Percentiles rank a stretch among this genome's conserved stretches.
phyloP scores from a whole-genome alignment of 345 rosid species.

The Turritis glabra region DNA sequence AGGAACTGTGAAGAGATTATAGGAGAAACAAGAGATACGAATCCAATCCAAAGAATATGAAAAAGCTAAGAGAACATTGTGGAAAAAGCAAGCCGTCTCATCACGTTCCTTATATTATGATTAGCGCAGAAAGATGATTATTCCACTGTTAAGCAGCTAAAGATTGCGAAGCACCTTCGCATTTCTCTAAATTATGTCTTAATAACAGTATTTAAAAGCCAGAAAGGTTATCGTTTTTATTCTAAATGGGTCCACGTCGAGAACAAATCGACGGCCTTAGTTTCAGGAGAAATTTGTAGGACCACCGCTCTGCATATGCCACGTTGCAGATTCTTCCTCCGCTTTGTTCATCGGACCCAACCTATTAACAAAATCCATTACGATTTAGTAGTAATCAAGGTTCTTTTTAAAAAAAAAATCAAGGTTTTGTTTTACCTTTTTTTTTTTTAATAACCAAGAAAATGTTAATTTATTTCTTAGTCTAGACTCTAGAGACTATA shows the following conservation, averaged over 20 bases:
- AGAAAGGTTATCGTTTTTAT: constrained; percentile 29
- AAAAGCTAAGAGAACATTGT: constrained; percentile 18
- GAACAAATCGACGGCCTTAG: constrained; percentile 37
- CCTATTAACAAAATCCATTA: background rate
- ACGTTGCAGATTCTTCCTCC: constrained; percentile 33
- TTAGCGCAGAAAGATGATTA: constrained; percentile 43
- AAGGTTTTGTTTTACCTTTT: too few relatives aligned
- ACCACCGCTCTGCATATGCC: constrained; percentile 20
- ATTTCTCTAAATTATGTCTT: background rate
- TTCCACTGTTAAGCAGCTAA: constrained; percentile 29
- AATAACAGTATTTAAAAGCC: background rate
- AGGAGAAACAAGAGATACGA: constrained; percentile 32
- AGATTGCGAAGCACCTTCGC: constrained; percentile 36
- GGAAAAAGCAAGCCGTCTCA: constrained; percentile 39
- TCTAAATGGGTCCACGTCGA: constrained; percentile 1
- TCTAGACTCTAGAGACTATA: too few relatives aligned
- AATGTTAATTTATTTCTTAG: too few relatives aligned
- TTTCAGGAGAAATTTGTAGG: constrained; percentile 38
- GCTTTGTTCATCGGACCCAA: background rate
- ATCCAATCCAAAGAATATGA: constrained; percentile 38
- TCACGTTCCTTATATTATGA: constrained; percentile 42
- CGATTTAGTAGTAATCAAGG: too few relatives aligned
- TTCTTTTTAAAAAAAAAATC: too few relatives aligned
- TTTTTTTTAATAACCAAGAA: too few relatives aligned
- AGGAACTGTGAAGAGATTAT: constrained; percentile 9